Base-by-base conservation (phyloP, 169 alveolate genomes). In the Cryptosporidium ryanae region DNA sequence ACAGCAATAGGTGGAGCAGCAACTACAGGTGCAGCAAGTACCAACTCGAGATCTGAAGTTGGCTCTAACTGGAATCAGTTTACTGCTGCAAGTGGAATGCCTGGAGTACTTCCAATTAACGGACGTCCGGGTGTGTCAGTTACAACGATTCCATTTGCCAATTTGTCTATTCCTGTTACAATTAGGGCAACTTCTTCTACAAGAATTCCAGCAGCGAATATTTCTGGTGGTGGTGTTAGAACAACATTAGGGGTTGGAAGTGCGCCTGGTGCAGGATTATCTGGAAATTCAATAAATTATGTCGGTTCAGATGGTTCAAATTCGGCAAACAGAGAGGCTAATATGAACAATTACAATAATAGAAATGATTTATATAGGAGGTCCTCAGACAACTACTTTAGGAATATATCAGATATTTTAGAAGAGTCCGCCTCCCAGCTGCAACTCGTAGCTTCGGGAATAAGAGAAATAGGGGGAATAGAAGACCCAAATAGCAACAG, bases 81-180 rank as follows among this genome's bases (percentile, higher is more conserved):
- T 15, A 43, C 65, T 43, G 48, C 68, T 0, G 31, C 87, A 2
- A 63, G 87, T 2, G 71, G 65, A 27, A 76, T 67, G 2, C n/a
- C 87, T 12, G 71, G 87, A 32, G 46, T 76, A 2, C 23, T 76
- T 5, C 87, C 87, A 4, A 59, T 76, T 10, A 38, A 10, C 8
- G 87, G 87, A 15, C 87, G 87, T 21, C 70, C 87, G n/a, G 87
- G 87, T 0, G 29, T 76, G 38, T 67, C 87, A 13, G 87, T 76
- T 38, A 70, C 87, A 32, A 76, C 87, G 2, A 61, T 76, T 7
- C 87, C 87, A 12, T 25, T 76, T 13, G 44, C 87, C 2, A 76
- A 61, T 23, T 76, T 76, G 15, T 76, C 87, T 5, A 76, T 76
- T 57, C 87, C 87, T 18, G 63, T 76, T 4, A 76, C 87, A 21